These are phyloP conservation scores for Knoxdaviesia proteae DNA, from an alignment of 2,329 filamentous ascomycete species.

Conservation along the genomic window DNA sequence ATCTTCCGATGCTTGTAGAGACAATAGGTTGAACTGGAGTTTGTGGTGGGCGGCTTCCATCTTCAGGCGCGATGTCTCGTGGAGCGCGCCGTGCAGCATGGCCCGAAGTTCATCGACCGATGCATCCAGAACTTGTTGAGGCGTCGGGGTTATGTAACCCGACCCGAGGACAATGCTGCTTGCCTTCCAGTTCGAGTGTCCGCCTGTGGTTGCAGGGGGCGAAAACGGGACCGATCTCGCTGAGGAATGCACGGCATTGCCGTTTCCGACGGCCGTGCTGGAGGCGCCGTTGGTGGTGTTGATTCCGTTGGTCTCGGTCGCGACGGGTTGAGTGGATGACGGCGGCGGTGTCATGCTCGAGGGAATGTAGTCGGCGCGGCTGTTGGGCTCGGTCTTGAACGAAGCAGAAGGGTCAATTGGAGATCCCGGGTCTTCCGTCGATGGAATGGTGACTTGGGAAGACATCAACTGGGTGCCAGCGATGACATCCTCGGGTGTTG, in stretches of 20 bases:
- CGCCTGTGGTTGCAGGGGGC: constrained; percentile 25
- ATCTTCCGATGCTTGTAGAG: constrained; percentile 66
- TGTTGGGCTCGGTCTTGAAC: constrained; percentile 28
- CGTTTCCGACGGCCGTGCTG: too few relatives aligned
- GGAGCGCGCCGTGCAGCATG: constrained; percentile 32
- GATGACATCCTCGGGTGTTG: constrained; percentile 1
- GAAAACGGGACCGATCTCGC: constrained; percentile 19
- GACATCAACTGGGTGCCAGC: constrained; percentile 6
- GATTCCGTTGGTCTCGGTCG: constrained; percentile 9
- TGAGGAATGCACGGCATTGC: too few relatives aligned
- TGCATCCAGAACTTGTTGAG: constrained; percentile 29
- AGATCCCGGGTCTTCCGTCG: constrained; percentile 33
- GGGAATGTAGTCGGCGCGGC: constrained; percentile 27
- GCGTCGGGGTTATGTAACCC: constrained; percentile 25
- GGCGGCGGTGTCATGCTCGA: constrained; percentile 38
- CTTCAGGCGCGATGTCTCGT: constrained; percentile 40
- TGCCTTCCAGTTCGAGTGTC: constrained; percentile 1
- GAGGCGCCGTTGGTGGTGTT: too few relatives aligned
- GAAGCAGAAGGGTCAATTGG: constrained; percentile 26
- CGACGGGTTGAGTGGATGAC: constrained; percentile 21
- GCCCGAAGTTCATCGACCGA: constrained; percentile 32
- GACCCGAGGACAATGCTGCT: constrained; percentile 7
- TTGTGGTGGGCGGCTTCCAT: constrained; percentile 81
- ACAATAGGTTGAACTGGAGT: constrained; percentile 68
- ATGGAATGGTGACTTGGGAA: constrained; percentile 34